Evolutionary conservation across 441 rosid genomes (phyloP), one percentile per base, ranked within the genome.

Genomic region (Daphne laureola): DNA sequence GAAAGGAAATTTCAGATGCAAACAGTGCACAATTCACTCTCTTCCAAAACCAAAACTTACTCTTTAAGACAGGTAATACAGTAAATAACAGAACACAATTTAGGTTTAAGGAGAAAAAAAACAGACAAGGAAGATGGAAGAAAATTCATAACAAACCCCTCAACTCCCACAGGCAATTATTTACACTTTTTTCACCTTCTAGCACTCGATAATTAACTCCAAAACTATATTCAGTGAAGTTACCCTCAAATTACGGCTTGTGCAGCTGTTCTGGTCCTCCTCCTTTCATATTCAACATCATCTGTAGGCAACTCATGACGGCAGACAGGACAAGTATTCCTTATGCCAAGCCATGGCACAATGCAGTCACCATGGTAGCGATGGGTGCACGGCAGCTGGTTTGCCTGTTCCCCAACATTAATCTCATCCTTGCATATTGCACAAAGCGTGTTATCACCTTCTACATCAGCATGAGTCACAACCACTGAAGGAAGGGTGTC

Each of bases 271-370:
- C 48, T 69, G 59, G 58, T 65, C 78, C 69, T 85, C 75, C 83
- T 81, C 72, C 66, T 71, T 62, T 88, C 95, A 65, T 86, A 79
- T 16, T 79, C 87, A 11, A 71, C 66, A 73, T 79, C 90, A 69
- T 83, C 96, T 1, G 97, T 86, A 43, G 91, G 92, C 82, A 88
- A 69, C 53, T 88, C 91, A 63, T 75, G 62, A 9, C 98, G 84
- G 71, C 98, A 92, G 48, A 92, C 93, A 25, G 98, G 98, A 64
- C 98, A 92, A n/a, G 98, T 86, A 72, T 84, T 92, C 71, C 93
- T 75, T 16, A 89, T 69, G 5, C 62, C 67, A 17, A 92, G 79
- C 98, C 98, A 92, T 0, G 84, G 92, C 31, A 79, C 40, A 47
- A 92, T 92, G 71, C 98, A 92, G 18, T 84, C 86, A 4, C 78